A percentile compares a stretch with the other conserved stretches of the same genome.
Evolutionary conservation across 1,284 basidiomycete species (phyloP).

Genomic region (Tylopilus sp.): DNA sequence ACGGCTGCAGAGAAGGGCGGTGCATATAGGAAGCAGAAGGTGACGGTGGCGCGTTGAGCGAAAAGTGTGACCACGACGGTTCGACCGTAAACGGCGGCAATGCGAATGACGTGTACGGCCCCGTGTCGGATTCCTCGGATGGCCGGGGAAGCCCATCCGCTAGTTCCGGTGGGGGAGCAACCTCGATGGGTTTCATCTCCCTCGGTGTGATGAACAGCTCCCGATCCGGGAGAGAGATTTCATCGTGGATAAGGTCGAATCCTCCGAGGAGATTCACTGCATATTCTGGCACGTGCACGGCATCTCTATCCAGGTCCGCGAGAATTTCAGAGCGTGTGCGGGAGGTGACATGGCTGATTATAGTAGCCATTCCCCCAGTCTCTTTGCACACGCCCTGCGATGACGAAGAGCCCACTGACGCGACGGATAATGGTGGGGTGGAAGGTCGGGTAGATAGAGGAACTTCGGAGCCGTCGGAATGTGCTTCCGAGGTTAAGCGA

Average conservation of each 20-base stretch:
- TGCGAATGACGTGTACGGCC: slow-evolving; percentile 45
- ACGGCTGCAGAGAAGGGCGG: slow-evolving; percentile 39
- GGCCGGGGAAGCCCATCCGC: slow-evolving; percentile 25
- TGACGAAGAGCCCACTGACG: slow-evolving; percentile 39
- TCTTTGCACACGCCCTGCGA: slow-evolving; percentile 31
- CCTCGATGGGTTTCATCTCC: slow-evolving; percentile 44
- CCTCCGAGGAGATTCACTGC: slow-evolving; percentile 45
- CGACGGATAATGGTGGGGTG: slow-evolving; percentile 42
- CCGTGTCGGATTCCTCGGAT: slow-evolving; percentile 46
- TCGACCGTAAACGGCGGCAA: slow-evolving; percentile 40
- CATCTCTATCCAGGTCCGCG: slow-evolving; percentile 41
- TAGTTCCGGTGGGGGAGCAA: slow-evolving; percentile 36
- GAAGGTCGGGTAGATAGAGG: slow-evolving; percentile 35
- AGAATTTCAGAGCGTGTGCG: slow-evolving; percentile 45
- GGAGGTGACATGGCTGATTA: slow-evolving; percentile 41
- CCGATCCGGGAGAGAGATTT: slow-evolving; percentile 43
- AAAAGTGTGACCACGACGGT: slow-evolving; percentile 30
- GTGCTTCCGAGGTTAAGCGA: slow-evolving; percentile 33
- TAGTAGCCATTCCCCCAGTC: slow-evolving; percentile 38
- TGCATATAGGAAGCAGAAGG: slow-evolving; percentile 35
- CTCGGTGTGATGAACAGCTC: slow-evolving; percentile 41
- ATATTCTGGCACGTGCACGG: slow-evolving; percentile 42
- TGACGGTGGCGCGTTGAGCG: slow-evolving; percentile 29
- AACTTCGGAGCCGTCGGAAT: slow-evolving; percentile 35
- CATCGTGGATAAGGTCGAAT: slow-evolving; percentile 44